Evolutionary conservation across 352 stramenopile genomes (phyloP).

Genomic region (Phytopythium mirpurense): DNA sequence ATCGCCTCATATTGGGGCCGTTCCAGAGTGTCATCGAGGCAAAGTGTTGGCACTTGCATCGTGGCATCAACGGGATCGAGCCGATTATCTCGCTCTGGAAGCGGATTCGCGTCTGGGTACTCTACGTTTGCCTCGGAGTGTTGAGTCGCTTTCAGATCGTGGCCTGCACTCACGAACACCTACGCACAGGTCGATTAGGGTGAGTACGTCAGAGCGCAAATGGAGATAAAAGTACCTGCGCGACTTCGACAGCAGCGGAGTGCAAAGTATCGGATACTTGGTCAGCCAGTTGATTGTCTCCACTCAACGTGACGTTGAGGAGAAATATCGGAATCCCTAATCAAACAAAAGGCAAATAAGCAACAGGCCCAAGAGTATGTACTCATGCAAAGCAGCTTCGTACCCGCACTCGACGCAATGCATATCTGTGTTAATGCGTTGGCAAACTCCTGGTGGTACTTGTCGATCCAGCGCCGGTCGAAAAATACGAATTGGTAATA

Average conservation of each 20-base stretch:
- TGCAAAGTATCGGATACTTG: neutral
- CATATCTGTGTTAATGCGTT: constrained; percentile 35
- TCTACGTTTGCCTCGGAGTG: no score
- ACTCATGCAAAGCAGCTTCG: neutral
- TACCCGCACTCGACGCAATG: constrained; percentile 27
- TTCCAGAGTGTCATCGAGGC: no score
- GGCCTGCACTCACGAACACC: no score
- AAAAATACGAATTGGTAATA: constrained; percentile 78
- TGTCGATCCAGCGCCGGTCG: constrained; percentile 49
- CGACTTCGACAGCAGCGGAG: neutral
- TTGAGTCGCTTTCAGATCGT: no score
- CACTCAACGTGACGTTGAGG: constrained; percentile 41
- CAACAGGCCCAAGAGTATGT: neutral
- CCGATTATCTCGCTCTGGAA: no score
- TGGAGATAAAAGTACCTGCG: no score
- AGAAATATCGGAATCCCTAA: constrained; percentile 77
- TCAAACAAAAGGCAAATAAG: neutral
- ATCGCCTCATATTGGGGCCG: no score
- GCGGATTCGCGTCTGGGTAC: no score
- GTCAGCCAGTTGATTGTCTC: neutral
- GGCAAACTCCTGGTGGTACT: constrained; percentile 48
- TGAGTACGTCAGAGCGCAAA: no score
- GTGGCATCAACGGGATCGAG: no score
- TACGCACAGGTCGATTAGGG: no score
- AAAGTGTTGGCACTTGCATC: no score